Evolutionary conservation across 306 rosid genomes (phyloP).

Genomic region (Ormosia emarginata): DNA sequence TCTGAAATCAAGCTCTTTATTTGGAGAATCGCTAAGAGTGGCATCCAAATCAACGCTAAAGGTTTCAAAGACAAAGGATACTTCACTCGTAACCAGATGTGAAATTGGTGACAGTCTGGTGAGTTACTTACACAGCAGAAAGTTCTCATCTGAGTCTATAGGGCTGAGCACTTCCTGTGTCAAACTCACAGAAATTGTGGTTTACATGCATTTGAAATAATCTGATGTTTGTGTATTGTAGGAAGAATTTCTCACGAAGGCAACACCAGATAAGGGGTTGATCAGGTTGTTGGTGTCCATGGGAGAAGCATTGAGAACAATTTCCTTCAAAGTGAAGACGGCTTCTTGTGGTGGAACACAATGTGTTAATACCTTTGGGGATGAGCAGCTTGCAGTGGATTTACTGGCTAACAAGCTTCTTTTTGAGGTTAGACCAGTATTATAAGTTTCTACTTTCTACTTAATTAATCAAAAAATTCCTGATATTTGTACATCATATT

Average conservation of each 20-base stretch:
- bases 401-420: slow-evolving; percentile 90
- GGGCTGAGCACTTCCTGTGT: not conserved
- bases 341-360: slow-evolving; percentile 99
- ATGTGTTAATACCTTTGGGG: slow-evolving; percentile 94
- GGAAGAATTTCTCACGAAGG: slow-evolving; percentile 88
- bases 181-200: not conserved
- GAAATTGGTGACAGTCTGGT: slow-evolving; percentile 94
- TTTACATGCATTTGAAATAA: slow-evolving; percentile 4
- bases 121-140: slow-evolving; percentile 18
- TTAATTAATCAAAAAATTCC: not conserved
- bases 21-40: slow-evolving; percentile 77
- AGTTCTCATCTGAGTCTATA: not conserved
- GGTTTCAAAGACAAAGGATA: slow-evolving; percentile 50
- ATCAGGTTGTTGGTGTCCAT: slow-evolving; percentile 72
- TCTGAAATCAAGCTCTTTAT: slow-evolving; percentile 71
- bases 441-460: not conserved
- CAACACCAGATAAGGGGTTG: slow-evolving; percentile 87
- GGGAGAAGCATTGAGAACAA: slow-evolving; percentile 97
- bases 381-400: slow-evolving; percentile 97
- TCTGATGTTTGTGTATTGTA: slow-evolving; percentile 23
- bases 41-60: slow-evolving; percentile 58
- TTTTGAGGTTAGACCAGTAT: slow-evolving; percentile 59
- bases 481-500: not conserved
- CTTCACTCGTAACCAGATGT: slow-evolving; percentile 57
- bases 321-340: slow-evolving; percentile 92